Percentiles rank a stretch among this genome's conserved stretches.
phyloP scores from a whole-genome alignment of 2,329 filamentous ascomycete species.

The Penicillium sp. region DNA sequence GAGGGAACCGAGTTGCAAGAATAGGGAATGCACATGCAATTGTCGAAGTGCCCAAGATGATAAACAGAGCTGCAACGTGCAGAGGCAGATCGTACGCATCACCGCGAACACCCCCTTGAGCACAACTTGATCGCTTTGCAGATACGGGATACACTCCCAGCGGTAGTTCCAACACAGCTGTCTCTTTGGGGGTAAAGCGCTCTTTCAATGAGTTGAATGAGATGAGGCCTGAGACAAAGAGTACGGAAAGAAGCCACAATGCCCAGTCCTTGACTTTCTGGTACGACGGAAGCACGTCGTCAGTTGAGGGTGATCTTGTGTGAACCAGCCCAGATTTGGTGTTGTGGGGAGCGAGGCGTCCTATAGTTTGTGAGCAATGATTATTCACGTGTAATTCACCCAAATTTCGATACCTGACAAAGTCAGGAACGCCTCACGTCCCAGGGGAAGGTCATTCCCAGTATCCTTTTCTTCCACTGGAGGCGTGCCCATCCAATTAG shows the following conservation, averaged over 20 bases:
- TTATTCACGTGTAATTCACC: neutral
- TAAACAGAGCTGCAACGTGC: constrained; percentile 65
- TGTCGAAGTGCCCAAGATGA: constrained; percentile 58
- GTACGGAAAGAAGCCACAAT: constrained; percentile 30
- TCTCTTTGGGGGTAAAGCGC: constrained; percentile 7
- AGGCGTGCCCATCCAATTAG: constrained; percentile 3
- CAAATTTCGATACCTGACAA: constrained; percentile 26
- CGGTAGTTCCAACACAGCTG: neutral
- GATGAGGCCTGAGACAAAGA: constrained; percentile 25
- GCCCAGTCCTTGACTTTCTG: constrained; percentile 23
- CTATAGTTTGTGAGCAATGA: constrained; percentile 12
- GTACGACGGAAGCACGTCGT: constrained; percentile 8
- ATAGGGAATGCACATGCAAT: constrained; percentile 69
- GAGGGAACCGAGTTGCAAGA: constrained; percentile 61
- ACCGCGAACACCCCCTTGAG: constrained; percentile 24
- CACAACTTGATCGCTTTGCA: constrained; percentile 28
- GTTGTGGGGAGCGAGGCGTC: constrained; percentile 21
- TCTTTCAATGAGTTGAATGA: constrained; percentile 20
- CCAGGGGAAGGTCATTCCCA: constrained; percentile 2
- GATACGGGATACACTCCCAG: neutral
- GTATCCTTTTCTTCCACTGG: constrained; percentile 1
- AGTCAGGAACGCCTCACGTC: constrained; percentile 29
- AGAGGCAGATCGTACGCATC: constrained; percentile 61
- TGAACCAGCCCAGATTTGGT: constrained; percentile 4
- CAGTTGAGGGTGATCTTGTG: neutral